Evolutionary conservation across 345 rosid genomes (phyloP), one percentile per base, ranked within the genome.

Genomic region (Citrus sinensis): DNA sequence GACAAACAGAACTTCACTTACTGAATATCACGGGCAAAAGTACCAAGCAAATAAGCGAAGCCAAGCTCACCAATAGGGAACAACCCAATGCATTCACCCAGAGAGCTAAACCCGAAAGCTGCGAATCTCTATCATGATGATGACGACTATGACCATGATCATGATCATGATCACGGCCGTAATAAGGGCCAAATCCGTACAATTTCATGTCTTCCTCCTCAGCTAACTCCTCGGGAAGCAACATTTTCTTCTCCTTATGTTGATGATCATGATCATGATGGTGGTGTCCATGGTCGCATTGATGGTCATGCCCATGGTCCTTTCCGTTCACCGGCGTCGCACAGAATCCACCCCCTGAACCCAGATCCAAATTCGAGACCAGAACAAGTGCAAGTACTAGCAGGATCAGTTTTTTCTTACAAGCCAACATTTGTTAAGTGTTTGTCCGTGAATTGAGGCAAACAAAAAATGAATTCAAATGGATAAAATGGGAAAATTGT

Each of bases 41-140:
- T 79, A 94, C 80, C 74, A 96, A 86, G 81, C 98, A 96, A 78
- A 94, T 83, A 71, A 96, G 97, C 64, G 99, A 94, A 20, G 98
- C 98, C 88, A 94, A 92, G 91, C 98, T 96, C 80, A 96, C 98
- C 87, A 96, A 88, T 74, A 96, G 92, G 25, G 99, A 96, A 88
- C 99, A 96, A 51, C 99, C 98, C 92, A 96, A 69, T 67, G 99
- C 97, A 83, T 80, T 80, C 11, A 90, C 19, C 99, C 99, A 96
- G 58, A 94, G 83, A 34, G 91, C 98, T 76, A 89, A 82, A 59
- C 92, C 93, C 11, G 90, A 73, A 81, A 89, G 98, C 40, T 51
- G 77, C 70, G 86, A 58, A 64, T 68, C 85, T 80, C 82, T 81
- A 68, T 66, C 79, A 49, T 80, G 87, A 73, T 72, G 87, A 68